phyloP scores from a whole-genome alignment of 306 rosid genomes.

The Vicia sativa region DNA sequence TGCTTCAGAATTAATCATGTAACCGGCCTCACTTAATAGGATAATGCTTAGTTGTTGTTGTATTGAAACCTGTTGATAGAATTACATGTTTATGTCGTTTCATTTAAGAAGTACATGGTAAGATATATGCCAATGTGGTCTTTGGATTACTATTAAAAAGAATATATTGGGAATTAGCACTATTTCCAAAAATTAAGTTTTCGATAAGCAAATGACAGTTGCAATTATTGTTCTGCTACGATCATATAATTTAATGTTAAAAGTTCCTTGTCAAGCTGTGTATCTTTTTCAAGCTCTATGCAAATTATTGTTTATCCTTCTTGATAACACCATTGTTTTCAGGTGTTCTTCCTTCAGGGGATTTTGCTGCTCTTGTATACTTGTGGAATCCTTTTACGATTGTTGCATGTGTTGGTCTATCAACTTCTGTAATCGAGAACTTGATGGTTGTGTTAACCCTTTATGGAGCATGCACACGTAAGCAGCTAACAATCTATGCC shows the following conservation, averaged over 20 bases:
- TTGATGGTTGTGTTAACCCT: slow-evolving; percentile 48
- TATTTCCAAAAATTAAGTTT: slow-evolving; percentile 3
- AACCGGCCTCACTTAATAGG: too few species aligned
- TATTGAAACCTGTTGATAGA: slow-evolving; percentile 5
- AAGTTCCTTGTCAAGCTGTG: slow-evolving; percentile 5
- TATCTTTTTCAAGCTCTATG: slow-evolving; percentile 23
- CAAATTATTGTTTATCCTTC: slow-evolving; percentile 21
- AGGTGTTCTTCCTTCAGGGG: slow-evolving; percentile 53
- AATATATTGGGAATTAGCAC: not conserved
- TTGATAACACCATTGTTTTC: slow-evolving; percentile 39
- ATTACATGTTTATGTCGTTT: not conserved
- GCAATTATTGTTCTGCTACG: slow-evolving; percentile 13
- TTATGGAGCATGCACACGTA: slow-evolving; percentile 56
- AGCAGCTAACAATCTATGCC: slow-evolving; percentile 33
- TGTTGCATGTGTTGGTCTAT: slow-evolving; percentile 56
- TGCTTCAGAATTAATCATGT: too few species aligned
- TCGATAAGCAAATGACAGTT: not conserved
- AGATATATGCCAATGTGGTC: not conserved
- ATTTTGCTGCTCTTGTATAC: slow-evolving; percentile 52
- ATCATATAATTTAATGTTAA: slow-evolving; percentile 9
- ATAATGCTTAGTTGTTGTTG: too few species aligned
- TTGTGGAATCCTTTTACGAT: slow-evolving; percentile 59
- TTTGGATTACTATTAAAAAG: not conserved
- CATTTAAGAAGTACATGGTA: slow-evolving; percentile 23
- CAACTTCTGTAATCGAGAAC: slow-evolving; percentile 56